phyloP scores from a whole-genome alignment of 1,284 basidiomycete genomes.

The Puccinia novopanici region DNA sequence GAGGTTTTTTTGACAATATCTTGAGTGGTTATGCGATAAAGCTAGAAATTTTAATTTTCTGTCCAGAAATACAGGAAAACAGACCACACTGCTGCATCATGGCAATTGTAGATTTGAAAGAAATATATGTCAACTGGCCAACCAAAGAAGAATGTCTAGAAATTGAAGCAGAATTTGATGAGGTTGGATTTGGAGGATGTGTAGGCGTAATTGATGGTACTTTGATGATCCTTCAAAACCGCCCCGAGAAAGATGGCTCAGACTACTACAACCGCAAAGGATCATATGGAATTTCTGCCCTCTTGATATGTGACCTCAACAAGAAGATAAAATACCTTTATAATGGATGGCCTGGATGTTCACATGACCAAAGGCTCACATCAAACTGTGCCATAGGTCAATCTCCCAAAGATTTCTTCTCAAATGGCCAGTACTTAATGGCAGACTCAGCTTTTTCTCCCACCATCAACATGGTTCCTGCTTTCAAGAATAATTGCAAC shows the following conservation, averaged over 20 bases:
- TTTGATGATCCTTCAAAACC: neutral
- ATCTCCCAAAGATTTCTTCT: neutral
- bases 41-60: no score
- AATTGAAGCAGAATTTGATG: neutral
- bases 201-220: neutral
- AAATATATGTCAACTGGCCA: neutral
- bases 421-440: neutral
- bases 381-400: neutral
- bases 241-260: neutral
- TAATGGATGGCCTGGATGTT: neutral
- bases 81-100: neutral
- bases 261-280: conserved; percentile 8
- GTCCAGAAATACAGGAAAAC: no score
- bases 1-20: no score
- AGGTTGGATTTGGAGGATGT: neutral
- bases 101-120: neutral
- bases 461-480: neutral
- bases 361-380: neutral
- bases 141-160: neutral
- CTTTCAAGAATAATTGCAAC: neutral
- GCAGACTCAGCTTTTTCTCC: neutral
- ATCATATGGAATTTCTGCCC: neutral
- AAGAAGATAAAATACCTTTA: neutral
- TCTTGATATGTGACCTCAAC: neutral
- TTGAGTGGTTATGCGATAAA: no score